Base-by-base conservation (phyloP, 495 filamentous ascomycete species). In the Tuber magnatum region DNA sequence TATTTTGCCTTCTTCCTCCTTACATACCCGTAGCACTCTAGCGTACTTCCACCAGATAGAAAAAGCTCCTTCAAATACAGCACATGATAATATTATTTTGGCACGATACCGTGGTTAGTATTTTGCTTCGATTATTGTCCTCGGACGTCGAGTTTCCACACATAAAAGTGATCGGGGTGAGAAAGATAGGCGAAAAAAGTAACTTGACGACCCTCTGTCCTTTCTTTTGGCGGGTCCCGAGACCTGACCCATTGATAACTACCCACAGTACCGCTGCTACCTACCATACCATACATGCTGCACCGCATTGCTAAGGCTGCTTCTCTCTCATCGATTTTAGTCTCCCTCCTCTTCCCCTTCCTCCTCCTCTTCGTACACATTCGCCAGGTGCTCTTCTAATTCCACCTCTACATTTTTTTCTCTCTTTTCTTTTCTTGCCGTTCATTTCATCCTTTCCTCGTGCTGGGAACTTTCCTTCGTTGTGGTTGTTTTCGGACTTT, bases 291-390 rank as follows among this genome's bases (percentile, higher is more conserved):
- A 35, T 65, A 65, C 56, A 65, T 65, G 56, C 56, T 65, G 56
- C 56, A 65, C 56, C 56, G 56, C 56, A 65, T 65, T 65, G 56
- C 56, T 65, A 35, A 65, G 56, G 56, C 56, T 65, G 56, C 56
- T 82, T 74, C 80, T 78, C 78, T 72, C 74, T 76, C 78, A 78
- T 74, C 76, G 80, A 78, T 82, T 83, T 81, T 72, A 73, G 70
- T 80, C 77, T 77, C 41, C 77, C 65, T 73, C 73, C 71, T 70
- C 73, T 77, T 77, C 71, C 74, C 48, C 80, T 74, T 75, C 77
- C 68, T 72, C 79, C 80, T 81, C 80, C 74, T 75, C 80, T 81
- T 78, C 80, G 81, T 80, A 82, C 81, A 81, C 82, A 82, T 80
- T 76, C 74, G 76, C 56, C 78, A 68, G 68, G 75, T 78, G 77